Evolutionary conservation across 1,139 yeast genomes (phyloP), one percentile per base, ranked within the genome.

Genomic region (Hyphopichia wangnamkhiaoensis): DNA sequence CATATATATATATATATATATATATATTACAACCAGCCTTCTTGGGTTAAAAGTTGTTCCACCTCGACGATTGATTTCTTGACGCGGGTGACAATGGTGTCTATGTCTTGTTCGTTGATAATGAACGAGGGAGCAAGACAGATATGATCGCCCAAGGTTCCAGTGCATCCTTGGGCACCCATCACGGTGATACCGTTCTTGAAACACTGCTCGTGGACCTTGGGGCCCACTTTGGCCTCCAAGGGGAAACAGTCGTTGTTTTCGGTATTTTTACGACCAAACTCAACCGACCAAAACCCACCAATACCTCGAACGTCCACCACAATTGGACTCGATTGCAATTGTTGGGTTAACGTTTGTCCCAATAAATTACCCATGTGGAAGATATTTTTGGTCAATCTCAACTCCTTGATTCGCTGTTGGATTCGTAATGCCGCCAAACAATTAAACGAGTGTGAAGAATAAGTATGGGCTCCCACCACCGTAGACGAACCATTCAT

Each of bases 301-400:
- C 84, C 84, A 43, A 73, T 58, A 32, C 85, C 85, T 62, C 85
- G 73, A 33, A 79, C 71, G 46, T 80, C 81, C 44, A 83, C 84
- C 28, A 69, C 76, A 37, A 71, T 67, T 43, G 63, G 65, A 27
- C 58, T 47, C 24, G 54, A 56, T 14, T 62, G 50, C 28, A 73
- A 57, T 31, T 51, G 61, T 27, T 58, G 58, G 31, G 53, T 53
- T 38, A 79, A 60, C 40, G 58, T 61, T 21, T 57, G 56, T 40
- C 82, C 83, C 56, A 79, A 55, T 45, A 68, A 62, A 42, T 61
- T 69, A 48, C 85, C 85, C 47, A 59, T 65, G 34, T 68, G 65
- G 49, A 67, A 70, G 36, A 78, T 71, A 53, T 79, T 79, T 40
- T 66, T 65, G 35, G 79, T 67, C 52, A 78, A 61, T 18, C 61